Evolutionary conservation across 306 rosid genomes (phyloP).

Genomic region (Glycyrrhiza uralensis): DNA sequence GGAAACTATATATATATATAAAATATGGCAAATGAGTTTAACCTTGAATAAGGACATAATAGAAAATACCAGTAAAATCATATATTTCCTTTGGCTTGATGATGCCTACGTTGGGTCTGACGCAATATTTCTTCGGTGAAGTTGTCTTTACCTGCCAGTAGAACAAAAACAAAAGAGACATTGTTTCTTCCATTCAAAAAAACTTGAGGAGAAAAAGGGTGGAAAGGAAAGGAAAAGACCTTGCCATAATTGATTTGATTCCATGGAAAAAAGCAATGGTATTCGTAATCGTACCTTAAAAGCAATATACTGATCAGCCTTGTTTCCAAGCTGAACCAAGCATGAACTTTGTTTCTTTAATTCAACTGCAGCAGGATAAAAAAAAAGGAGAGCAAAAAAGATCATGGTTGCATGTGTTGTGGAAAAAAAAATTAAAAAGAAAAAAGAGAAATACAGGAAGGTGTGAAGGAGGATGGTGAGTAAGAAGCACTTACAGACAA

Average conservation of each 20-base stretch:
- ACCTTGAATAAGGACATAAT: not conserved
- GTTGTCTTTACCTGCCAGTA: constrained; percentile 82
- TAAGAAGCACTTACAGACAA: constrained; percentile 55
- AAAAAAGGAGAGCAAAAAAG: not conserved
- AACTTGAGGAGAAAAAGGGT: not conserved
- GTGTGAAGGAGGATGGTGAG: not conserved
- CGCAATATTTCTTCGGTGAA: constrained; percentile 87
- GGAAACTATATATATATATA: too few relatives aligned
- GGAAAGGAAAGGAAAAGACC: not conserved
- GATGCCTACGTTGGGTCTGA: constrained; percentile 84
- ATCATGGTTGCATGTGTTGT: too few relatives aligned
- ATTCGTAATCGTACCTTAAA: constrained; percentile 96
- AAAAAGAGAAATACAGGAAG: not conserved
- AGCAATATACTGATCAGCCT: constrained; percentile 62
- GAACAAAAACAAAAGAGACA: too few relatives aligned
- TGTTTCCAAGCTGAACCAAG: constrained; percentile 60
- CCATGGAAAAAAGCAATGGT: not conserved
- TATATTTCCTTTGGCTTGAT: constrained; percentile 59
- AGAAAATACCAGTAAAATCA: constrained; percentile 74
- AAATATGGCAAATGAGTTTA: not conserved
- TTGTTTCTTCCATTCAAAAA: not conserved
- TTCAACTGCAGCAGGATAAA: constrained; percentile 51
- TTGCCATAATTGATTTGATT: too few relatives aligned
- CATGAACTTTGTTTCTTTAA: constrained; percentile 82
- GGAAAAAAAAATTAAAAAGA: not conserved